These are phyloP conservation scores for Macrolepiota albuminosa DNA, from an alignment of 768 basidiomycete genomes.

Conservation along the genomic window DNA sequence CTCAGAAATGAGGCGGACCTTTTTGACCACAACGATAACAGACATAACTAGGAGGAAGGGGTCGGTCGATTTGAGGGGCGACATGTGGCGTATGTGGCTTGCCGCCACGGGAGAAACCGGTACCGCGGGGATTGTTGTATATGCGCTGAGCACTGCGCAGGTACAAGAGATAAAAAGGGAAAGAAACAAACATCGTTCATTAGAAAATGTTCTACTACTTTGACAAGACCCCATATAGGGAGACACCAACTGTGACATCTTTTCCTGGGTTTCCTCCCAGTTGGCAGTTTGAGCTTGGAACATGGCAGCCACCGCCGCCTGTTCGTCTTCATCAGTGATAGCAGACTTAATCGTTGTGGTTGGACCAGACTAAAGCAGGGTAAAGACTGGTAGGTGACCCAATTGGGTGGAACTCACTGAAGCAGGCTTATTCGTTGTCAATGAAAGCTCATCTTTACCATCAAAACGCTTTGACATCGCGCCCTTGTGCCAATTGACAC, in stretches of 20 bases:
- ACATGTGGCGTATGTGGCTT: conserved; percentile 50
- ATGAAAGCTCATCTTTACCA: conserved; percentile 57
- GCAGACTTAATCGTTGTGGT: conserved; percentile 29
- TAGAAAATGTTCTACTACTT: conserved; percentile 69
- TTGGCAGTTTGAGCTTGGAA: conserved; percentile 90
- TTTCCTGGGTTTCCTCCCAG: conserved; percentile 99
- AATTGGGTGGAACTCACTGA: conserved; percentile 20
- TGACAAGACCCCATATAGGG: conserved; percentile 51
- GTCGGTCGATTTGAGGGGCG: conserved; percentile 57
- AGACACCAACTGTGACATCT: conserved; percentile 97
- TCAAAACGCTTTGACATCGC: conserved; percentile 91
- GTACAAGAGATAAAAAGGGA: conserved; percentile 21
- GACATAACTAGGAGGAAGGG: conserved; percentile 91
- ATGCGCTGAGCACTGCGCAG: conserved; percentile 59
- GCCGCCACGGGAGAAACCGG: conserved; percentile 56
- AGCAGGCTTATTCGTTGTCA: conserved; percentile 28
- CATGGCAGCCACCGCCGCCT: conserved; percentile 97
- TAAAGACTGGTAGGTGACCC: conserved; percentile 3
- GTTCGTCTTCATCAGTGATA: conserved; percentile 72
- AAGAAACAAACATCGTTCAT: conserved; percentile 55
- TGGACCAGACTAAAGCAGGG: conserved; percentile 22
- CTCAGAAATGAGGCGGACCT: conserved; percentile 45
- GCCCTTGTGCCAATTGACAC: conserved; percentile 57
- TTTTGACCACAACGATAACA: conserved; percentile 99
- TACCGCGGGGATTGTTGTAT: conserved; percentile 65